Evolutionary conservation across 2,329 filamentous ascomycete species (phyloP), one percentile per base, ranked within the genome.

Genomic region (Trematosphaeria pertusa): DNA sequence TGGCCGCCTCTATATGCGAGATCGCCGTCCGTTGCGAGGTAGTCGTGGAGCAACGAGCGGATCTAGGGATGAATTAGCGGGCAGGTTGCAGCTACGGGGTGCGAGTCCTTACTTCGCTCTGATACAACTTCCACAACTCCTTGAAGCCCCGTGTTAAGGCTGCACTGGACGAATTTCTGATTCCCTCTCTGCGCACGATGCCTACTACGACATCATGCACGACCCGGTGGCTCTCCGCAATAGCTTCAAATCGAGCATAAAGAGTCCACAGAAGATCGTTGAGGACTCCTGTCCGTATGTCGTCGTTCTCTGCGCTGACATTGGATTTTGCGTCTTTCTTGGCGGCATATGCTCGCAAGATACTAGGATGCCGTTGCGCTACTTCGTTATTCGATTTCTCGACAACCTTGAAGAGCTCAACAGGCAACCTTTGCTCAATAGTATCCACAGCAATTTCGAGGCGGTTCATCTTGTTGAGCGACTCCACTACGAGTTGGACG

Each of bases 171-270:
- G 64, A 63, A 44, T 82, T 80, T 39, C 68, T 72, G 38, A 79
- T 70, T 72, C 88, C 88, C 65, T 97, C 92, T 38, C 95, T 85
- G 52, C 87, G 85, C 43, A 93, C 85, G 48, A 99, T 89, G 1
- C 89, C 89, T 53, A 87, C 87, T 64, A 97, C 87, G 36, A 95
- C 88, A 70, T 97, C 94, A 70, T 97, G 91, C 46, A 97, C 86
- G 0, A 97, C 87, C 32, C 95, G 87, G 67, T 99, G 94, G 2
- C 92, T 90, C 74, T 99, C 95, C 4, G 91, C 91, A 57, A 99
- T 97, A 6, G 94, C 90, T 71, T 97, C 94, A 55, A 99, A 97
- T 62, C 97, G 97, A 33, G 92, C 92, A 69, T 95, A 99, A 1
- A 99, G 73, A 0, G 91, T 93, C 85, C 88, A 95, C 2, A 99